These are phyloP conservation scores for Fremontodendron californicum DNA, from an alignment of 345 rosid species.

Conservation along the genomic window DNA sequence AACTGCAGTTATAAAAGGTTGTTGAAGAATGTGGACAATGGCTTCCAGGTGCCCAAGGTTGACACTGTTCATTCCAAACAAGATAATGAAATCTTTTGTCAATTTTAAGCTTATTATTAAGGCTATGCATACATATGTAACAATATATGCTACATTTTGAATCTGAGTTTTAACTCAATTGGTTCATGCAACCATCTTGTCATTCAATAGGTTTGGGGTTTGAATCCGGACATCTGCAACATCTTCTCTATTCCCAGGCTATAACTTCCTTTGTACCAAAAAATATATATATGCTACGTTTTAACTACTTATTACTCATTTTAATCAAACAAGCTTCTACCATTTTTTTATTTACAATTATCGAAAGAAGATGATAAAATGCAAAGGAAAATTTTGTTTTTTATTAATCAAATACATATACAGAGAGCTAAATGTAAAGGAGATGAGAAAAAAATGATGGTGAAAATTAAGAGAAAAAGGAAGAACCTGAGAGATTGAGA, in stretches of 20 bases:
- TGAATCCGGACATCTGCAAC: no score
- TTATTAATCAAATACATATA: background rate
- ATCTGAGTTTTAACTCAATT: no score
- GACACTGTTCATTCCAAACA: conserved; percentile 36
- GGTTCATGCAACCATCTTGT: no score
- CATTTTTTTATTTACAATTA: background rate
- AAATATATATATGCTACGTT: no score
- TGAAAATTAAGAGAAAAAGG: background rate
- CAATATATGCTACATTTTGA: background rate
- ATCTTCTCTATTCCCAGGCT: no score
- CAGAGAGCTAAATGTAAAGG: background rate
- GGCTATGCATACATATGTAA: background rate
- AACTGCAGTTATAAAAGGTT: conserved; percentile 56
- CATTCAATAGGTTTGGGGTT: no score
- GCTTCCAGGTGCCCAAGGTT: conserved; percentile 87
- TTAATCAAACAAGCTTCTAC: background rate
- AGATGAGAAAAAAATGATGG: background rate
- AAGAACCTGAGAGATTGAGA: conserved; percentile 48
- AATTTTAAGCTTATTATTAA: background rate
- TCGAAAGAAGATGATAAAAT: background rate
- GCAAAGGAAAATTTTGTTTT: background rate
- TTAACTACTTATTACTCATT: background rate
- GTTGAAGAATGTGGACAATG: conserved; percentile 52
- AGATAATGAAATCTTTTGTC: background rate
- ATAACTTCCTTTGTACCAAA: no score